phyloP scores from a whole-genome alignment of 1,284 basidiomycete species.

The Sporisorium exsertum region DNA sequence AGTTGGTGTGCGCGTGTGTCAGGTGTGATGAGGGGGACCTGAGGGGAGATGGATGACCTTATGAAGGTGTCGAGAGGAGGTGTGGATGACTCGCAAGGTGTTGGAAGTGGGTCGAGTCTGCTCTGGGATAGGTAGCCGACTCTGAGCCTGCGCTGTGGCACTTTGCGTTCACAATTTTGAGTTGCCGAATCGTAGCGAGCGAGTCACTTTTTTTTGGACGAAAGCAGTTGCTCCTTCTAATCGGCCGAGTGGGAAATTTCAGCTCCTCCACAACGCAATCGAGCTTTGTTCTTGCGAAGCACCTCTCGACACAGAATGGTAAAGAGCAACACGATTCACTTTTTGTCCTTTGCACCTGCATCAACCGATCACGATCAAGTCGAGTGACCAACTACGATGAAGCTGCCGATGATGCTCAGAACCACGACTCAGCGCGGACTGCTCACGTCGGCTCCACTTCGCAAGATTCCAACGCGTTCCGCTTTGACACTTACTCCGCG shows the following conservation, averaged over 20 bases:
- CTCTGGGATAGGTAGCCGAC: slow-evolving; percentile 1
- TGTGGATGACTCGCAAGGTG: slow-evolving; percentile 18
- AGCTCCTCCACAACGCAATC: slow-evolving; percentile 20
- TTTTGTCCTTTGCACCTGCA: not conserved
- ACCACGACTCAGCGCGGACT: slow-evolving; percentile 41
- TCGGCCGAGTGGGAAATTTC: slow-evolving; percentile 22
- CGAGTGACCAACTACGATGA: slow-evolving; percentile 9
- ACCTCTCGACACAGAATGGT: not conserved
- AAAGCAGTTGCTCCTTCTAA: slow-evolving; percentile 30
- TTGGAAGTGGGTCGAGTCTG: not conserved
- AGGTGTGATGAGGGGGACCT: too few species aligned
- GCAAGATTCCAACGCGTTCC: slow-evolving; percentile 11
- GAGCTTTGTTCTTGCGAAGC: not conserved
- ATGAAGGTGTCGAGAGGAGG: not conserved
- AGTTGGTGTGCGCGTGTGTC: not conserved
- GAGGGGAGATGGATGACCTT: not conserved
- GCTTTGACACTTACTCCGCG: not conserved
- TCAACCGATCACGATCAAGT: not conserved
- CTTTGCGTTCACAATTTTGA: slow-evolving; percentile 13
- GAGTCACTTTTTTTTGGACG: slow-evolving; percentile 22
- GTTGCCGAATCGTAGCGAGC: slow-evolving; percentile 29
- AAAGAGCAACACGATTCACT: not conserved
- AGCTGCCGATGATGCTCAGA: slow-evolving; percentile 40
- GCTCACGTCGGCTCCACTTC: slow-evolving; percentile 8
- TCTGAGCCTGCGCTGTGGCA: not conserved